Evolutionary conservation across 169 alveolate genomes (phyloP).

Genomic region (Cryptosporidium muris): DNA sequence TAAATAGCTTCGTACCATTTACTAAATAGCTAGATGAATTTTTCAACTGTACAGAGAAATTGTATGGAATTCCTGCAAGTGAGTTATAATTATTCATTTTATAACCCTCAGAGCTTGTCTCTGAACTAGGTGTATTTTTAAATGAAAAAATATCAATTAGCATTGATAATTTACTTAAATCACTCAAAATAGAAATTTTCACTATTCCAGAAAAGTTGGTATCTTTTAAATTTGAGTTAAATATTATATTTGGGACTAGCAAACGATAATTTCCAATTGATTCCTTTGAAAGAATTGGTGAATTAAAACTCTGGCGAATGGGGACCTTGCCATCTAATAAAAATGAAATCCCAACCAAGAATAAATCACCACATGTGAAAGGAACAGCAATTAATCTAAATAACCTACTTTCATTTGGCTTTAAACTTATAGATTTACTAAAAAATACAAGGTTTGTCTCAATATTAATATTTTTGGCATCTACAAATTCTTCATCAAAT

Average conservation of each 20-base stretch:
- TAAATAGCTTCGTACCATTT: too few species aligned
- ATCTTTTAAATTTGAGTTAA: neutral
- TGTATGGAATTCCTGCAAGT: too few species aligned
- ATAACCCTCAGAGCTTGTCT: too few species aligned
- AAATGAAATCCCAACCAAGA: constrained; percentile 51
- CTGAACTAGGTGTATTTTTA: too few species aligned
- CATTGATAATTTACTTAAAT: neutral
- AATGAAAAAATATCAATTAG: neutral
- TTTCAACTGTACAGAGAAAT: too few species aligned
- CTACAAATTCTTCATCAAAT: neutral
- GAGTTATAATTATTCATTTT: too few species aligned
- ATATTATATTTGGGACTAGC: neutral
- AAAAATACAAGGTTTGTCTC: neutral
- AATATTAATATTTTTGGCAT: neutral
- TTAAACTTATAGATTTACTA: constrained; percentile 9
- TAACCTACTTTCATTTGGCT: constrained; percentile 28
- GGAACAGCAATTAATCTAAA: constrained; percentile 41
- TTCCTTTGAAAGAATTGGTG: neutral
- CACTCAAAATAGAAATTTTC: constrained; percentile 16
- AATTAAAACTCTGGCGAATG: constrained; percentile 25
- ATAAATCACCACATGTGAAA: constrained; percentile 45
- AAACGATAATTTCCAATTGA: neutral
- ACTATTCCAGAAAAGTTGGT: constrained; percentile 11
- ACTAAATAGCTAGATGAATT: too few species aligned
- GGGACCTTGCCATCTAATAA: constrained; percentile 63